Conservation (phyloP, 2,329 filamentous ascomycete species). For the Coleophoma cylindrospora region DNA sequence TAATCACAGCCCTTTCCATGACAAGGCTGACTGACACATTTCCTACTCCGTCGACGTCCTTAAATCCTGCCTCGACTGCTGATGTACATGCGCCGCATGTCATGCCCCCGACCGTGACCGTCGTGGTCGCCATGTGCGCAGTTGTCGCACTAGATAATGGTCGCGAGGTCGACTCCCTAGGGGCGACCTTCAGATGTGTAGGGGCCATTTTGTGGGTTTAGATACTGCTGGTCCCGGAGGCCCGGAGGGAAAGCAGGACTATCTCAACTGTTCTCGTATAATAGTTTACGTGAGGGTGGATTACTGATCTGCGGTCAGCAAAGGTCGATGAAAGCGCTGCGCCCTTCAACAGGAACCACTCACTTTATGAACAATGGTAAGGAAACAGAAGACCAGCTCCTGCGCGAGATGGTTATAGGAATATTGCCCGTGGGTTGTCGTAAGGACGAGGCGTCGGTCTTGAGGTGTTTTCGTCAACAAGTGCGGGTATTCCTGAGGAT, state of each 20-base stretch:
- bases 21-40: constrained; percentile 89
- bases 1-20: constrained; percentile 91
- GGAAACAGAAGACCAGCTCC: constrained; percentile 23
- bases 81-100: constrained; percentile 93
- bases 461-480: not conserved
- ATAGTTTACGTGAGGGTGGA: not conserved
- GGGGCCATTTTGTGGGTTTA: constrained; percentile 20
- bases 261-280: not conserved
- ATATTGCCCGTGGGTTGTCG: not conserved
- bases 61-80: constrained; percentile 89
- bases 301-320: not conserved
- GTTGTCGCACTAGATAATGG: constrained; percentile 13
- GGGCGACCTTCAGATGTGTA: constrained; percentile 20
- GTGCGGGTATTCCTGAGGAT: not conserved
- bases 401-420: constrained; percentile 3
- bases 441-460: not conserved
- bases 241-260: not conserved
- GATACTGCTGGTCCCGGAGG: not conserved
- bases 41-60: constrained; percentile 72
- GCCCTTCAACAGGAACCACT: not conserved
- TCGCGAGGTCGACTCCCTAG: constrained; percentile 10
- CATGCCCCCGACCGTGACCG: constrained; percentile 85
- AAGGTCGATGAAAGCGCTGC: not conserved
- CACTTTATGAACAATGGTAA: constrained; percentile 9
- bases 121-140: constrained; percentile 78